Conservation (phyloP, 78 protist species). For the Planoprotostelium fungivorum region DNA sequence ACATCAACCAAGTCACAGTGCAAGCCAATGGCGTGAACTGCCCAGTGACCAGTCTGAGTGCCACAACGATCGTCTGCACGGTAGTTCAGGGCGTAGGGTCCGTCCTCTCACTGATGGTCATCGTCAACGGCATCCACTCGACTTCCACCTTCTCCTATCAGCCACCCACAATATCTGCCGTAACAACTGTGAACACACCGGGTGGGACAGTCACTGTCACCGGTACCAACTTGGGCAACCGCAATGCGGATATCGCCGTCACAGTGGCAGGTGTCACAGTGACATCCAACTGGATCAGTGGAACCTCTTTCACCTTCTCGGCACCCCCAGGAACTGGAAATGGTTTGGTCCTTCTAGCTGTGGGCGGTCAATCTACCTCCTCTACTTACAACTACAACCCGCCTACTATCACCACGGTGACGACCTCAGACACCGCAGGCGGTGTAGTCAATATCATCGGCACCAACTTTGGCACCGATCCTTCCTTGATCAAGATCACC, state of each 20-base stretch:
- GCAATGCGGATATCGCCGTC: neutral
- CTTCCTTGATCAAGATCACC: neutral
- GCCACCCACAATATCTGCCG: neutral
- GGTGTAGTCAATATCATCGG: neutral
- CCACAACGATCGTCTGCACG: neutral
- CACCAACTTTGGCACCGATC: neutral
- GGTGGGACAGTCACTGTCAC: neutral
- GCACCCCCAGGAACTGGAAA: neutral
- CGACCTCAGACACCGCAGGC: neutral
- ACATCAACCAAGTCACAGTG: neutral
- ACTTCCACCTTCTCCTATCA: neutral
- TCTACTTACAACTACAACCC: neutral
- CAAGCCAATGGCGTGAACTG: neutral
- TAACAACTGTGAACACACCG: neutral
- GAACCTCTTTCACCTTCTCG: neutral
- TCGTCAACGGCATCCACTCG: neutral
- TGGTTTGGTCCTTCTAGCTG: neutral
- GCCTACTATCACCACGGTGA: neutral
- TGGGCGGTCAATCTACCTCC: neutral
- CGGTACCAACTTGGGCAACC: neutral
- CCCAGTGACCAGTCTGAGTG: neutral
- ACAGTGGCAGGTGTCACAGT: neutral
- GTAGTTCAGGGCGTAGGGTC: neutral
- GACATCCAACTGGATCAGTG: neutral
- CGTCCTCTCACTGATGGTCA: neutral